Percentiles rank a stretch among this genome's conserved stretches.
phyloP scores from a whole-genome alignment of 2,329 filamentous ascomycete species.

The Cercospora nicotianae region DNA sequence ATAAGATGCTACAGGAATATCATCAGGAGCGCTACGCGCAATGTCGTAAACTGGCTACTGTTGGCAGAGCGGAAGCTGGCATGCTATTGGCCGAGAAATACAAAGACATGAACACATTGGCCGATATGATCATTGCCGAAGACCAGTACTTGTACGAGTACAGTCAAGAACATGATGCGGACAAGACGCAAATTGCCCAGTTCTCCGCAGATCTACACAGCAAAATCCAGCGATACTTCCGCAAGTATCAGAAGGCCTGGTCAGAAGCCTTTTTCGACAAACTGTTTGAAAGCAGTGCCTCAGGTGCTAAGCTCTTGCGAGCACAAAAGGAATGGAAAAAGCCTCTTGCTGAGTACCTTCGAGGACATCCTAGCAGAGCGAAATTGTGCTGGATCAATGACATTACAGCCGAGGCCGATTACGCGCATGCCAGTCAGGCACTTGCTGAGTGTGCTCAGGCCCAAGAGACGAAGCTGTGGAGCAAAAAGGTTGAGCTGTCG shows the following conservation, averaged over 20 bases:
- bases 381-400: slow-evolving; percentile 96
- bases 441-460: slow-evolving; percentile 68
- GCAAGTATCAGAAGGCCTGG: slow-evolving; percentile 65
- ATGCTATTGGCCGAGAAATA: slow-evolving; percentile 64
- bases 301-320: slow-evolving; percentile 62
- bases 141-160: slow-evolving; percentile 42
- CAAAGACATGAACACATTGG: slow-evolving; percentile 62
- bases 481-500: slow-evolving; percentile 88
- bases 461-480: slow-evolving; percentile 81
- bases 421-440: slow-evolving; percentile 68
- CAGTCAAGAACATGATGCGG: slow-evolving; percentile 26
- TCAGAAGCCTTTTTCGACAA: slow-evolving; percentile 78
- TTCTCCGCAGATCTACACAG: slow-evolving; percentile 48
- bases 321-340: slow-evolving; percentile 66
- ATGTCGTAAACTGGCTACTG: slow-evolving; percentile 44
- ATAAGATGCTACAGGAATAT: slow-evolving; percentile 44
- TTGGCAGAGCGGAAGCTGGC: slow-evolving; percentile 58
- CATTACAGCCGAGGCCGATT: slow-evolving; percentile 72
- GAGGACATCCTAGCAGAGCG: slow-evolving; percentile 67
- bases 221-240: slow-evolving; percentile 56
- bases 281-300: slow-evolving; percentile 62
- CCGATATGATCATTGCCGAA: slow-evolving; percentile 52
- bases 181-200: slow-evolving; percentile 15
- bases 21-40: slow-evolving; percentile 47
- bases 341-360: slow-evolving; percentile 76